phyloP scores from a whole-genome alignment of 345 rosid genomes.

The Angophora floribunda region DNA sequence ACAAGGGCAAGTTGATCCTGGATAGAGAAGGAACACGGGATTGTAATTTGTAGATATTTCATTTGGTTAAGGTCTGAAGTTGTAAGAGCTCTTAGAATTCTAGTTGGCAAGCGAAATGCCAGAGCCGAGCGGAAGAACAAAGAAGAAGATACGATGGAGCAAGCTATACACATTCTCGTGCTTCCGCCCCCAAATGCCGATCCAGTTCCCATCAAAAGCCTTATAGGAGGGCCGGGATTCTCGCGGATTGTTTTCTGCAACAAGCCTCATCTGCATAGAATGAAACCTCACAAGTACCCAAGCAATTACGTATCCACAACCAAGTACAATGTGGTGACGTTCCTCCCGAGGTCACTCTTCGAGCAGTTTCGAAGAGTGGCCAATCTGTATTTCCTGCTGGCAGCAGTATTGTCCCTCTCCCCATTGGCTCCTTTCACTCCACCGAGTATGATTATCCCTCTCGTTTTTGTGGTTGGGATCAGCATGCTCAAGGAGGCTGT shows the following conservation, averaged over 20 bases:
- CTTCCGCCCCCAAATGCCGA: slow-evolving; percentile 6
- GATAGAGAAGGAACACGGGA: background rate
- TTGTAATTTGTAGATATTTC: background rate
- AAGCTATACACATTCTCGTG: slow-evolving; percentile 38
- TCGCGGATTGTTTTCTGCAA: slow-evolving; percentile 47
- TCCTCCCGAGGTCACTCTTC: slow-evolving; percentile 60
- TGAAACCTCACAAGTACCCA: slow-evolving; percentile 28
- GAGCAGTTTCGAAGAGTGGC: slow-evolving; percentile 85
- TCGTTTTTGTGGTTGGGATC: slow-evolving; percentile 55
- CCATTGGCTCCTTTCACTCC: slow-evolving; percentile 34
- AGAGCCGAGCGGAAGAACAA: slow-evolving; percentile 5
- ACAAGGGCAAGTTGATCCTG: background rate
- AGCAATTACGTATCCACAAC: slow-evolving; percentile 58
- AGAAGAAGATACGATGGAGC: slow-evolving; percentile 30
- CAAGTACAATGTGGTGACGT: slow-evolving; percentile 40
- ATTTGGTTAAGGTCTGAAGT: background rate
- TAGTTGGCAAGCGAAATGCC: background rate
- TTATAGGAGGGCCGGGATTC: slow-evolving; percentile 27
- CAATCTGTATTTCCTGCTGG: slow-evolving; percentile 56
- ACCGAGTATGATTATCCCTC: slow-evolving; percentile 44
- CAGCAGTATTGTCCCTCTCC: slow-evolving; percentile 36
- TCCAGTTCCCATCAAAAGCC: slow-evolving; percentile 3
- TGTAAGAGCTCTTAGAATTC: background rate
- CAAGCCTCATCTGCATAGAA: slow-evolving; percentile 30
- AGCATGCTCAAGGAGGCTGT: slow-evolving; percentile 69